phyloP scores from a whole-genome alignment of 2,329 filamentous ascomycete species.

The Westerdykella ornata region DNA sequence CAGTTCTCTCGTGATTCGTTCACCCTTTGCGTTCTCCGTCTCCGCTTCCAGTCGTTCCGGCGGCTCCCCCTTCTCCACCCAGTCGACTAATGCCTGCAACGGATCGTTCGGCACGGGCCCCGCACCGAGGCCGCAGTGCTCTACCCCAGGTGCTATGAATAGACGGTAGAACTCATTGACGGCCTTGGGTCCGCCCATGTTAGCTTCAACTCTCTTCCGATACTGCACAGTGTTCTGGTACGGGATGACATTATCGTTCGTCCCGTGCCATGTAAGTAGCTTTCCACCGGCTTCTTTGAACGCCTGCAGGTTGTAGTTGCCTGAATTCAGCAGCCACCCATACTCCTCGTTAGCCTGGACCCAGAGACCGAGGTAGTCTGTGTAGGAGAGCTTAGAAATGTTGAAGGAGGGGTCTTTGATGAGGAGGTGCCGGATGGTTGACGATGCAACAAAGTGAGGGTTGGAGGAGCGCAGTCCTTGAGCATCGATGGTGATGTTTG shows the following conservation, averaged over 20 bases:
- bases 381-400: constrained; percentile 12
- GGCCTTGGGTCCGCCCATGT: constrained; percentile 19
- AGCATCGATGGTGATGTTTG: constrained; percentile 9
- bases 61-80: constrained; percentile 24
- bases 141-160: constrained; percentile 27
- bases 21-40: constrained; percentile 10
- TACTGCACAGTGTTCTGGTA: constrained; percentile 22
- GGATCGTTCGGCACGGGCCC: constrained; percentile 17
- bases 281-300: constrained; percentile 21
- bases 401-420: constrained; percentile 11
- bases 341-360: constrained; percentile 16
- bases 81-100: constrained; percentile 19
- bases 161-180: constrained; percentile 27
- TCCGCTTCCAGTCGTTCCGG: constrained; percentile 20
- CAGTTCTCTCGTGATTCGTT: constrained; percentile 15
- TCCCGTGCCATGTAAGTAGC: constrained; percentile 26
- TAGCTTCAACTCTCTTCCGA: constrained; percentile 16
- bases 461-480: constrained; percentile 14
- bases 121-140: constrained; percentile 17
- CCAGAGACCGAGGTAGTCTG: constrained; percentile 13
- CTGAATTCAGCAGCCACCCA: constrained; percentile 16
- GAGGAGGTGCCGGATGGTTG: constrained; percentile 15
- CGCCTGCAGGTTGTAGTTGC: constrained; percentile 19
- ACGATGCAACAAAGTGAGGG: constrained; percentile 13
- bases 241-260: constrained; percentile 20